phyloP scores from a whole-genome alignment of 352 stramenopile species.

The Phytopythium mirpurense region DNA sequence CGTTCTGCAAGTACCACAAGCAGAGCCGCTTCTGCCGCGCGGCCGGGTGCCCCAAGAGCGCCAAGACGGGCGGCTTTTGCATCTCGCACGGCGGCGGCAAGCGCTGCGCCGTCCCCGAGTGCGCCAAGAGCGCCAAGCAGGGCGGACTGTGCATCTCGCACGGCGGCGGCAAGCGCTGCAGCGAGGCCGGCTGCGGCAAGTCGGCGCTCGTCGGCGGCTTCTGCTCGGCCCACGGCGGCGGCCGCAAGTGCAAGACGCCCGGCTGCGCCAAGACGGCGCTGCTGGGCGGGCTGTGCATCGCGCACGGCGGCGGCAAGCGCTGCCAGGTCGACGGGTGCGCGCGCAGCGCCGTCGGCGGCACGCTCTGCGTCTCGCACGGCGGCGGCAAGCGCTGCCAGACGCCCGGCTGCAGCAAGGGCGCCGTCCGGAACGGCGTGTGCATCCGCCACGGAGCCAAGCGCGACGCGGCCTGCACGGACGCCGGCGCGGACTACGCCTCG shows the following conservation, averaged over 20 bases:
- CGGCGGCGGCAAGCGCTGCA: constrained; percentile 78
- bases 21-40: constrained; percentile 75
- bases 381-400: constrained; percentile 69
- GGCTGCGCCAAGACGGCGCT: constrained; percentile 77
- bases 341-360: constrained; percentile 62
- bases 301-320: constrained; percentile 75
- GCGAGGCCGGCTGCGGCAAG: constrained; percentile 67
- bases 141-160: constrained; percentile 83
- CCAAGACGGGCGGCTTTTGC: constrained; percentile 82
- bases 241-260: constrained; percentile 64
- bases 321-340: constrained; percentile 63
- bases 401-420: constrained; percentile 79
- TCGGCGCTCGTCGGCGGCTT: constrained; percentile 77
- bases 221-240: constrained; percentile 78
- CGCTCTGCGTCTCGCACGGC: constrained; percentile 64
- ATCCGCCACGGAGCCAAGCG: constrained; percentile 81
- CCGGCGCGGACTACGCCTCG: constrained; percentile 2
- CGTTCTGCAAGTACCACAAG: constrained; percentile 86
- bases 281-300: constrained; percentile 73
- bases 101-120: constrained; percentile 62
- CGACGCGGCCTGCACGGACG: constrained; percentile 10
- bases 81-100: constrained; percentile 79
- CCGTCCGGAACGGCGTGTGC: constrained; percentile 78
- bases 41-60: constrained; percentile 61
- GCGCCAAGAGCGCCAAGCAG: constrained; percentile 82